These are phyloP conservation scores for Lactifluus piperatus DNA, from an alignment of 768 basidiomycete species.

Conservation along the genomic window DNA sequence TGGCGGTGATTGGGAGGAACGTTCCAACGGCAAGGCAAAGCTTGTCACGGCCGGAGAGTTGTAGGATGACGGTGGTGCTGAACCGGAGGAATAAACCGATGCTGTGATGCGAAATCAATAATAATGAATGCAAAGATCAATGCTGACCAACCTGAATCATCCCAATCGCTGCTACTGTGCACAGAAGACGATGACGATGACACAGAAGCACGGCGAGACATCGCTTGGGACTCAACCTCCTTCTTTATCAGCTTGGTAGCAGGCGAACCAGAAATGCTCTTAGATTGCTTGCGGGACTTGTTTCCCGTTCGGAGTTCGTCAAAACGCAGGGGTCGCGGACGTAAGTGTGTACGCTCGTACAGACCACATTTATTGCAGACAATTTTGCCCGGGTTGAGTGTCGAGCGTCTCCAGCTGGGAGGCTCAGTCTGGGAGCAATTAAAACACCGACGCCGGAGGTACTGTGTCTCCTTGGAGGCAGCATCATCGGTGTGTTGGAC, in stretches of 20 bases:
- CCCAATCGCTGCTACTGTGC: slow-evolving; percentile 70
- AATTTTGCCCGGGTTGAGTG: slow-evolving; percentile 85
- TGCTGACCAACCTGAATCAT: slow-evolving; percentile 51
- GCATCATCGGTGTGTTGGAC: slow-evolving; percentile 89
- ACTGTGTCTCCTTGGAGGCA: slow-evolving; percentile 84
- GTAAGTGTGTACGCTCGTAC: slow-evolving; percentile 82
- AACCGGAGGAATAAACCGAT: slow-evolving; percentile 41
- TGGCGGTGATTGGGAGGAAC: slow-evolving; percentile 30
- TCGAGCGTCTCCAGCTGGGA: slow-evolving; percentile 79
- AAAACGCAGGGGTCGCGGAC: slow-evolving; percentile 75
- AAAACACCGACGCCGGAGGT: slow-evolving; percentile 79
- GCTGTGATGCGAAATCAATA: slow-evolving; percentile 23
- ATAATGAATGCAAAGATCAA: slow-evolving; percentile 21
- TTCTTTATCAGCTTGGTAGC: slow-evolving; percentile 46
- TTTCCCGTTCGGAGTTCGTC: slow-evolving; percentile 84
- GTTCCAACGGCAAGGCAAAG: slow-evolving; percentile 51
- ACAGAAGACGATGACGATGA: slow-evolving; percentile 50
- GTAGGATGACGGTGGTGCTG: slow-evolving; percentile 54
- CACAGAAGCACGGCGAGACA: slow-evolving; percentile 52
- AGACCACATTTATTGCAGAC: slow-evolving; percentile 93
- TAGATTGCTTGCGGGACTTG: slow-evolving; percentile 59
- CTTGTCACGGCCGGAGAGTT: slow-evolving; percentile 53
- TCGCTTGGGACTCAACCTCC: slow-evolving; percentile 35
- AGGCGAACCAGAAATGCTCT: slow-evolving; percentile 28
- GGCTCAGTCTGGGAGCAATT: slow-evolving; percentile 91